Evolutionary conservation across 768 basidiomycete genomes (phyloP), one percentile per base, ranked within the genome.

Genomic region (Suillus tomentosus): DNA sequence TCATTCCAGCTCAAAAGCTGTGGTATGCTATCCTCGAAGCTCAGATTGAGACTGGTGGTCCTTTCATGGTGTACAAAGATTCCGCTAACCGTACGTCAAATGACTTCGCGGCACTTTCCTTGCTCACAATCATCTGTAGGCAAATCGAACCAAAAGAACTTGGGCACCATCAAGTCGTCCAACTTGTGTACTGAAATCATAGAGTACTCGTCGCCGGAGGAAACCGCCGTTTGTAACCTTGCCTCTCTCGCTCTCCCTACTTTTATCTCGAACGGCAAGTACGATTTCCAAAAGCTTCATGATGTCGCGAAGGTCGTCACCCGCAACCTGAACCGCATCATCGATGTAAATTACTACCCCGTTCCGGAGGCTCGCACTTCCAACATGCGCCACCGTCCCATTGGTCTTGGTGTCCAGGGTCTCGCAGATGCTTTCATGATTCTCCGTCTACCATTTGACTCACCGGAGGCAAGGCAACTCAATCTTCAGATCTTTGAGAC

Each of bases 1-100:
- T 85, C 19, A 80, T 99, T 67, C 88, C 94, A 53, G 97, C 97
- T 3, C 97, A 99, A 77, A 98, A 99, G 79, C 85, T 99, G 43
- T 99, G 97, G 96, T 98, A 96, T 74, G 95, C 95, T 40, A 88
- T 99, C 69, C 81, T 99, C 47, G 97, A 99, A 72, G 88, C 95
- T 14, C 97, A 99, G 78, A 95, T 96, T 69, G 96, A 99, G 80
- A 99, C 97, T 1, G 97, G 97, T 58, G 91, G 90, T n/a, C 97
- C 97, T 0, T 99, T 98, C 82, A 99, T 99, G 94, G 82, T 94
- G 34, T 99, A 99, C 85, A 99, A 99, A 81, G 96, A 99, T 73
- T 85, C 94, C 47, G 90, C 92, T 64, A 99, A 99, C 76, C 79
- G 94, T 95, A 70, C 62, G 90, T 79, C 13, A 19, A 19, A 31